Percentiles rank a stretch among this genome's conserved stretches.
Evolutionary conservation across 768 basidiomycete genomes (phyloP).

Genomic region (Suillus plorans): DNA sequence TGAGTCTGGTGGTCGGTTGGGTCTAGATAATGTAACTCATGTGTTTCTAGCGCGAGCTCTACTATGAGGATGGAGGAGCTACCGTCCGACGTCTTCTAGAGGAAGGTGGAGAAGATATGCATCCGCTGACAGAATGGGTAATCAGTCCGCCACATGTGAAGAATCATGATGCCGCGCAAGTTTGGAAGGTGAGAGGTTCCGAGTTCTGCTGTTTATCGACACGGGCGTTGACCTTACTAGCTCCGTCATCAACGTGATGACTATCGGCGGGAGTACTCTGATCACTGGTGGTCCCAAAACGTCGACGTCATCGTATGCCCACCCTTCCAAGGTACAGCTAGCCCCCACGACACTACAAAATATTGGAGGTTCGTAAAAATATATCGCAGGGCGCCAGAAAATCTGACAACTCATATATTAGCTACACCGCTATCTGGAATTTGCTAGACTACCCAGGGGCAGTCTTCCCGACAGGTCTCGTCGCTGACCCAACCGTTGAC

Average conservation of each 20-base stretch:
- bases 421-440: conserved; percentile 45
- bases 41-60: conserved; percentile 32
- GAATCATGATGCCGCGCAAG: conserved; percentile 21
- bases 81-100: conserved; percentile 20
- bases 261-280: conserved; percentile 34
- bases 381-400: conserved; percentile 27
- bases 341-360: conserved; percentile 35
- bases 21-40: background rate
- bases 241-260: conserved; percentile 32
- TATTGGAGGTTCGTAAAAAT: conserved; percentile 31
- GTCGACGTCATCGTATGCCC: conserved; percentile 43
- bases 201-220: conserved; percentile 13
- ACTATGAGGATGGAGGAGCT: conserved; percentile 39
- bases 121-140: conserved; percentile 39
- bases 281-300: conserved; percentile 37
- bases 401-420: conserved; percentile 34
- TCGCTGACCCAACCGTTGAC: conserved; percentile 27
- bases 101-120: conserved; percentile 34
- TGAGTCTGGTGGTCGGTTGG: conserved; percentile 15
- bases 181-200: conserved; percentile 29
- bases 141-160: conserved; percentile 27
- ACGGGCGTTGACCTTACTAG: conserved; percentile 19
- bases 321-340: conserved; percentile 34
- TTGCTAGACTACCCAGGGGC: conserved; percentile 43
- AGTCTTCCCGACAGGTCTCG: conserved; percentile 44